phyloP scores from a whole-genome alignment of 1,284 basidiomycete genomes.

The Bondarzewia mesenterica region DNA sequence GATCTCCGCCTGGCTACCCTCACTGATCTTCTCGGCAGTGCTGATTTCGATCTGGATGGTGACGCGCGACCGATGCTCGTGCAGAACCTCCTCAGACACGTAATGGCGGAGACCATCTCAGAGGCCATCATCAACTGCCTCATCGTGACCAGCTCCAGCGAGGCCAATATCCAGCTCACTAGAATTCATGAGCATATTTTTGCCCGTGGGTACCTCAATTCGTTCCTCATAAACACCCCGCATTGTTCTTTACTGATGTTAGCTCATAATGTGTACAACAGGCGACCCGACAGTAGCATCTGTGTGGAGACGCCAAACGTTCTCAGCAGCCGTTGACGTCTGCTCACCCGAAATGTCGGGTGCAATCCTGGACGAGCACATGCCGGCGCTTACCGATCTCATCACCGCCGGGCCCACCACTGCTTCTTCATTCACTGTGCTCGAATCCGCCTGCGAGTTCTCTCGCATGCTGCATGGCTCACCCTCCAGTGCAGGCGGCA shows the following conservation, averaged over 20 bases:
- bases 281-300: conserved; percentile 75
- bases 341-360: conserved; percentile 61
- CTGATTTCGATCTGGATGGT: conserved; percentile 28
- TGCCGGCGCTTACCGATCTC: conserved; percentile 47
- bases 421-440: conserved; percentile 38
- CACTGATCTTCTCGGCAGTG: conserved; percentile 44
- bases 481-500: conserved; percentile 41
- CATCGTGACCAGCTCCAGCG: conserved; percentile 66
- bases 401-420: conserved; percentile 34
- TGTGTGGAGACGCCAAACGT: conserved; percentile 80
- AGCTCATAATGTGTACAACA: conserved; percentile 18
- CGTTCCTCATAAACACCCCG: not conserved
- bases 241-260: not conserved
- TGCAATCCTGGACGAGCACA: conserved; percentile 58
- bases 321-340: conserved; percentile 70
- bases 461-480: conserved; percentile 77
- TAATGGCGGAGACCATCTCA: conserved; percentile 67
- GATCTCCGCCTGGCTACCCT: conserved; percentile 52
- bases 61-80: conserved; percentile 57
- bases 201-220: conserved; percentile 41
- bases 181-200: conserved; percentile 81
- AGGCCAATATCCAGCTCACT: conserved; percentile 73
- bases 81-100: conserved; percentile 69
- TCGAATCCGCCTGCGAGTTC: conserved; percentile 66
- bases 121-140: conserved; percentile 75